phyloP scores from a whole-genome alignment of 2,329 filamentous ascomycete species.

The Neoascochyta sp. region DNA sequence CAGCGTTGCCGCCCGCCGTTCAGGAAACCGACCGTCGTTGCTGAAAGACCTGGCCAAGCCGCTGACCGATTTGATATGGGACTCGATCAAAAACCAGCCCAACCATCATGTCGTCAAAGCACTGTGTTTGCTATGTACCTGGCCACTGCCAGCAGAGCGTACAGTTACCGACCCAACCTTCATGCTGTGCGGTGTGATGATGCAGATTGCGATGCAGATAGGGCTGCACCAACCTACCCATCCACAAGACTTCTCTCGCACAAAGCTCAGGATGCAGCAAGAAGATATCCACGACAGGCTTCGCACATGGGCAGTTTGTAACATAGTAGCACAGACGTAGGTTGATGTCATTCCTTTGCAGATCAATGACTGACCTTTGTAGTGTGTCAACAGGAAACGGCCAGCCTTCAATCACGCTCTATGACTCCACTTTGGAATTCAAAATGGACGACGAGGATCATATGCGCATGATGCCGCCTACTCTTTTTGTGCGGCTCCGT shows the following conservation, averaged over 20 bases:
- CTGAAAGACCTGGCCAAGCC: slow-evolving; percentile 63
- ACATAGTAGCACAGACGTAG: slow-evolving; percentile 73
- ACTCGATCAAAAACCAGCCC: slow-evolving; percentile 72
- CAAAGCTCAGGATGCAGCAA: slow-evolving; percentile 69
- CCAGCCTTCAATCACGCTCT: slow-evolving; percentile 73
- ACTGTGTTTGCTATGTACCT: slow-evolving; percentile 73
- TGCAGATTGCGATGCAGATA: slow-evolving; percentile 81
- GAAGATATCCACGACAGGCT: slow-evolving; percentile 77
- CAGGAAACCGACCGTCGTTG: slow-evolving; percentile 59
- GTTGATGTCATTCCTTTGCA: too few relatives aligned
- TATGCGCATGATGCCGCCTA: slow-evolving; percentile 36
- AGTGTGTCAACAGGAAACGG: slow-evolving; percentile 79
- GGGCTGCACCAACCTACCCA: slow-evolving; percentile 77
- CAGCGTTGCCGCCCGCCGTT: slow-evolving; percentile 70
- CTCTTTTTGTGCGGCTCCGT: slow-evolving; percentile 35
- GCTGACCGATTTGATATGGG: slow-evolving; percentile 70
- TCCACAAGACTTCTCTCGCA: slow-evolving; percentile 77
- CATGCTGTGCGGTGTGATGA: slow-evolving; percentile 78
- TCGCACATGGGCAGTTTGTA: slow-evolving; percentile 79
- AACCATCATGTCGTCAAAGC: slow-evolving; percentile 80
- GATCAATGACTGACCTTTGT: slow-evolving; percentile 10
- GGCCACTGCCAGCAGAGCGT: slow-evolving; percentile 78
- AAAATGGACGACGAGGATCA: slow-evolving; percentile 37
- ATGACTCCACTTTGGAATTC: slow-evolving; percentile 65
- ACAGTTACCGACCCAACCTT: slow-evolving; percentile 78